Base-by-base conservation (phyloP, 768 basidiomycete genomes). In the Xerocomus brunneocitrinus region DNA sequence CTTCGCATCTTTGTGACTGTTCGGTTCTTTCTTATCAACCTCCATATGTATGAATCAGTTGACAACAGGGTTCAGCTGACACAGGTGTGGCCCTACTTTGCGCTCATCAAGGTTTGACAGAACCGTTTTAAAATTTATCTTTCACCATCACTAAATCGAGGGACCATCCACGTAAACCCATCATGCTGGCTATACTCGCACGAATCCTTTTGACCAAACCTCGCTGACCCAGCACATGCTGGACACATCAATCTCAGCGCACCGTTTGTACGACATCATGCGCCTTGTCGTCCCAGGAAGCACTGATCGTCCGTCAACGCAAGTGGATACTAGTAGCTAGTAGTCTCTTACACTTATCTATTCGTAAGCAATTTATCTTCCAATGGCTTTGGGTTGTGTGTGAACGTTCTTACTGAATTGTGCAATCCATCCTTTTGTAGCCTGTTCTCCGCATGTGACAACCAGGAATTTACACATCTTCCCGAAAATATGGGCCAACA, bases 61-160 rank as follows among this genome's bases (percentile, higher is more conserved):
- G 55, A 55, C 50, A 50, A 52, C 66, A 62, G 66, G 65, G 61
- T 62, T 55, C 58, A 54, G 51, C 38, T 60, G 65, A 52, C 35
- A 57, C 62, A 62, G 45, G 50, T 54, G 48, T 48, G 49, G 54
- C 53, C 43, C 39, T 52, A 30, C 44, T 6, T 36, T 58, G 54
- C 60, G 47, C 47, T 62, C 60, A 62, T 52, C 62, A 64, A 54
- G 52, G 62, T 62, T 65, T 65, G 65, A 66, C 64, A 64, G 62
- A 49, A 55, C 52, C 28, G 24, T 25, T 50, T 41, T 41, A 67
- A 54, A 46, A 55, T 49, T 61, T 60, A 46, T 52, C 58, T 56
- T 58, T 62, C 28, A 52, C 52, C 27, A 46, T 47, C 52, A 50
- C 62, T 42, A 60, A 54, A 58, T 56, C 47, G 45, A 62, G 53